Conservation (phyloP, 306 rosid species). For the Aeschynomene evenia region DNA sequence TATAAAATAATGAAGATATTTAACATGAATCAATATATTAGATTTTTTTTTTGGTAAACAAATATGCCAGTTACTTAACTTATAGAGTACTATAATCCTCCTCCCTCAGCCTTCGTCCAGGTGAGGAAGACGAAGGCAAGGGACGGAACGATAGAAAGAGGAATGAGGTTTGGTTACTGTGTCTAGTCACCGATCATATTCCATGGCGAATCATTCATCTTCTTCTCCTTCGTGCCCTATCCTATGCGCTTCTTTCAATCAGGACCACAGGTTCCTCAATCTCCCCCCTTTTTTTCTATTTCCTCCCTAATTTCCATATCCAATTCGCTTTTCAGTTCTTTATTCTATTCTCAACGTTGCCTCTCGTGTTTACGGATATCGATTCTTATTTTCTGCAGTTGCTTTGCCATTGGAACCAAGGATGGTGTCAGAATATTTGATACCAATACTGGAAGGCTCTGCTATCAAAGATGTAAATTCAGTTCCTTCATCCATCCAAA, state of each 20-base stretch:
- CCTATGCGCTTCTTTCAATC: constrained; percentile 91
- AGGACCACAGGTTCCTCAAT: constrained; percentile 58
- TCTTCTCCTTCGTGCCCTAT: constrained; percentile 52
- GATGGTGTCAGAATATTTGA: constrained; percentile 85
- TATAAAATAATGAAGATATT: too few species aligned
- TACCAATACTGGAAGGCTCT: constrained; percentile 70
- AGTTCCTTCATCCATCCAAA: background rate
- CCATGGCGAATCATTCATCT: constrained; percentile 65
- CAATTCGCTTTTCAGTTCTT: background rate
- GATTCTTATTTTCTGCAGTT: constrained; percentile 40
- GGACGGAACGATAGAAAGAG: too few species aligned
- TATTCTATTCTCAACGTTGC: background rate
- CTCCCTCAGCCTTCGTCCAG: too few species aligned
- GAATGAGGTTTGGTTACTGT: too few species aligned
- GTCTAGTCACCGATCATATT: background rate
- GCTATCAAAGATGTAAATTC: constrained; percentile 63
- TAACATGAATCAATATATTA: too few species aligned
- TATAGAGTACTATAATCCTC: too few species aligned
- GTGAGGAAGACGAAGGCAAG: too few species aligned
- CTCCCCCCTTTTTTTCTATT: background rate
- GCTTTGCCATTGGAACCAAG: constrained; percentile 76
- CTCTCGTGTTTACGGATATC: background rate
- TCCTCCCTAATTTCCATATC: background rate
- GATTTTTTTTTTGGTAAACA: too few species aligned
- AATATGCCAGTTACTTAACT: too few species aligned